Evolutionary conservation across 75 land plant species (phyloP), one percentile per base, ranked within the genome.

Genomic region (Pseudotsuga menziesii): DNA sequence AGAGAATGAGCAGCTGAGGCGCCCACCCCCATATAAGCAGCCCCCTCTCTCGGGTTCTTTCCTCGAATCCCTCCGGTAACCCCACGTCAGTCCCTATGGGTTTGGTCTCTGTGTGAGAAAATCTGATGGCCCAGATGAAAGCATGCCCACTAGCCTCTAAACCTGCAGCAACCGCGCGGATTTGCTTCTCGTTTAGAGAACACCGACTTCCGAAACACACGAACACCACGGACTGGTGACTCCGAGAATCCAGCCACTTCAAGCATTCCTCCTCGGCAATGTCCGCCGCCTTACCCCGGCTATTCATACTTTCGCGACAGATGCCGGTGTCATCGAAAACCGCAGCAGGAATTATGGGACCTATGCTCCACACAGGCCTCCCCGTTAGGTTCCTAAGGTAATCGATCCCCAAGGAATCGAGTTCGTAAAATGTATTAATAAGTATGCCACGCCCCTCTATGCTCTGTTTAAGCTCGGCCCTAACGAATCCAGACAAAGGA

Each of bases 21-120:
- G 12, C 80, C 80, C 80, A 78, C 4, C 76, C 44, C 72, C 72
- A 39, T 17, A 72, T 72, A 60, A 78, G 52, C 76, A 26, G 3
- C 39, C 80, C 78, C 26, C 80, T 52, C 20, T 57, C 57, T 39
- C 41, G 15, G 4, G 76, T 74, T 26, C 77, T 14, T 41, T 69
- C 44, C 35, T 69, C 5, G 72, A 69, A 69, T 0, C 72, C 72
- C 72, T 69, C 72, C 32, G 32, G 32, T 29, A 29, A 29, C 7
- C 13, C 13, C 1, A 57, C 13, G 19, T 26, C 70, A 69, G 57
- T 83, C 62, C 55, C 78, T 83, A 27, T 73, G 69, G 36, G 54
- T 16, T 17, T 54, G 57, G 7, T 20, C 32, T 29, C 1, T 29
- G 32, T 29, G 32, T 29, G 32, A 29, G 32, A 29, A 29, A 0